These are phyloP conservation scores for Boletus speciosus DNA, from an alignment of 768 basidiomycete genomes.

Conservation along the genomic window DNA sequence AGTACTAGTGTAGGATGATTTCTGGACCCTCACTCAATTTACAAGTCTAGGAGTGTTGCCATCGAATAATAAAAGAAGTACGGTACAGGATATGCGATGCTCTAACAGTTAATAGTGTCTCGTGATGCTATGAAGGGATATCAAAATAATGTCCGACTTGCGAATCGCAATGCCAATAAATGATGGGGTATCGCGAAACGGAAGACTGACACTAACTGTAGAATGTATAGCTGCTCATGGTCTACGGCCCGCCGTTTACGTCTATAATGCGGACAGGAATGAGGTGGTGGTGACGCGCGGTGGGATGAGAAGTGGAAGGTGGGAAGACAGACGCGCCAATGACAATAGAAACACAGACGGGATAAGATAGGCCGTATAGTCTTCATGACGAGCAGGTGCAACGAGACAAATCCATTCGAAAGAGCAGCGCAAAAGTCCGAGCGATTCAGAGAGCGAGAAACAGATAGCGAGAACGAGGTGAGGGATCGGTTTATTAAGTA, in stretches of 20 bases:
- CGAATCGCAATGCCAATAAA: constrained; percentile 44
- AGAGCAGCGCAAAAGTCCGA: constrained; percentile 62
- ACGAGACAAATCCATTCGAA: constrained; percentile 55
- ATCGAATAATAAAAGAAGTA: constrained; percentile 33
- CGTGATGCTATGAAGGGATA: constrained; percentile 45
- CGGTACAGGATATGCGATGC: constrained; percentile 58
- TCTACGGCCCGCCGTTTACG: constrained; percentile 42
- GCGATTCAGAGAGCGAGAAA: constrained; percentile 33
- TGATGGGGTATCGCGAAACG: constrained; percentile 53
- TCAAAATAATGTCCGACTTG: constrained; percentile 44
- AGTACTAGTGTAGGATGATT: background rate
- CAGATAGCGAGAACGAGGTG: constrained; percentile 20
- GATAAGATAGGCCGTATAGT: constrained; percentile 41
- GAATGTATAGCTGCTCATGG: constrained; percentile 43
- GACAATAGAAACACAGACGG: constrained; percentile 38
- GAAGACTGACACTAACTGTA: constrained; percentile 41
- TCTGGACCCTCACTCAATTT: background rate
- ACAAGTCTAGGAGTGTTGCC: constrained; percentile 13
- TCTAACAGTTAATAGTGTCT: constrained; percentile 61
- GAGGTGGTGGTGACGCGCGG: constrained; percentile 27
- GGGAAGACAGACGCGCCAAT: constrained; percentile 28
- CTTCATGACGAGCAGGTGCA: constrained; percentile 48
- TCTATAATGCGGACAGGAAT: constrained; percentile 35
- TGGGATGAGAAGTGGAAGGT: constrained; percentile 5
- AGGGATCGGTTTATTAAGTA: constrained; percentile 17